phyloP scores from a whole-genome alignment of 495 filamentous ascomycete genomes.

The Podospora didyma region DNA sequence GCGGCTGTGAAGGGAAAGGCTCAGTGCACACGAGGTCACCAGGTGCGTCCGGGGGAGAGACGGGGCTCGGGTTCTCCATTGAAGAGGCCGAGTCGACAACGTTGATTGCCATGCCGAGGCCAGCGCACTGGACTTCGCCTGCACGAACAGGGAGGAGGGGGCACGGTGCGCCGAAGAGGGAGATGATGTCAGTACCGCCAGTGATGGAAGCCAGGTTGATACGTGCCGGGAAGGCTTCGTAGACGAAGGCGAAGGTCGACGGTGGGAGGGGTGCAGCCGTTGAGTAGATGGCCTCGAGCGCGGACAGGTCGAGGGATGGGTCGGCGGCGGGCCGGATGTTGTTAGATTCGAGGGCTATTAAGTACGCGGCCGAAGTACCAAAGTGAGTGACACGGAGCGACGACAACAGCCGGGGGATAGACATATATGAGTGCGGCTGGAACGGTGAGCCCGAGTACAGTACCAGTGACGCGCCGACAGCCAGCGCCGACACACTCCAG shows the following conservation, averaged over 20 bases:
- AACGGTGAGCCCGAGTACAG: constrained; percentile 91
- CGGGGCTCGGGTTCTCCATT: constrained; percentile 28
- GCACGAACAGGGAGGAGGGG: constrained; percentile 80
- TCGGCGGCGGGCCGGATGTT: constrained; percentile 57
- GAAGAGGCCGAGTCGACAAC: constrained; percentile 63
- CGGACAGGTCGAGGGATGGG: constrained; percentile 47
- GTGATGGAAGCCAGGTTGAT: constrained; percentile 83
- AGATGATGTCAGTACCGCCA: constrained; percentile 91
- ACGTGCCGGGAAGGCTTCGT: constrained; percentile 66
- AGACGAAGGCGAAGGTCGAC: constrained; percentile 88
- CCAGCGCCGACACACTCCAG: constrained; percentile 81
- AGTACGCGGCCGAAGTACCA: constrained; percentile 88
- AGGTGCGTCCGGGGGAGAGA: constrained; percentile 55
- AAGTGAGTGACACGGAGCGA: constrained; percentile 72
- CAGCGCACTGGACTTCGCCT: constrained; percentile 87
- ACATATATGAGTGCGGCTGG: constrained; percentile 45
- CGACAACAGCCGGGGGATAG: constrained; percentile 39
- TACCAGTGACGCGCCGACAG: constrained; percentile 73
- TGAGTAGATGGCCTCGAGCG: constrained; percentile 79
- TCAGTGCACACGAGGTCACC: constrained; percentile 89
- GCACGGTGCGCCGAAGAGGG: constrained; percentile 82
- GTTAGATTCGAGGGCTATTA: constrained; percentile 85
- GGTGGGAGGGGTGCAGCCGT: constrained; percentile 90
- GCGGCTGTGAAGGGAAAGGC: constrained; percentile 87
- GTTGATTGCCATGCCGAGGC: constrained; percentile 85